These are phyloP conservation scores for Seiridium cupressi DNA, from an alignment of 2,329 filamentous ascomycete genomes.

Conservation along the genomic window DNA sequence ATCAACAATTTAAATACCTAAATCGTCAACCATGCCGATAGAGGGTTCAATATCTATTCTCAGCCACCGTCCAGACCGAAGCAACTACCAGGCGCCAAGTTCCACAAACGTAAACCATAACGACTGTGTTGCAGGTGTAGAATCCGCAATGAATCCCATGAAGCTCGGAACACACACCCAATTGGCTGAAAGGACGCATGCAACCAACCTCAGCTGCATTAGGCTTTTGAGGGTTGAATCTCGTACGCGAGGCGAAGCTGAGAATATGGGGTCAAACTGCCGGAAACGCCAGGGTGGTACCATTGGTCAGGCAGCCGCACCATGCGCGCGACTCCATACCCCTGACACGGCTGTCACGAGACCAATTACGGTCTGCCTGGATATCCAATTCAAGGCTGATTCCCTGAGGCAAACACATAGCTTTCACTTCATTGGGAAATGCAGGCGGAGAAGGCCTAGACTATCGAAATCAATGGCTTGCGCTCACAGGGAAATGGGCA, in stretches of 20 bases:
- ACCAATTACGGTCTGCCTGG: not conserved
- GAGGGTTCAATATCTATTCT: not conserved
- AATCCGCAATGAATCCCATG: not conserved
- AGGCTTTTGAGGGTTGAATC: not conserved
- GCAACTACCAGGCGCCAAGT: not conserved
- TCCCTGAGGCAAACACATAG: not conserved
- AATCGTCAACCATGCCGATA: not conserved
- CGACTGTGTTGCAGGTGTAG: not conserved
- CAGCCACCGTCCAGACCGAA: not conserved
- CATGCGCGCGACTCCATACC: not conserved
- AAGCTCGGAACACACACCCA: not conserved
- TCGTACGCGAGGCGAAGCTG: not conserved
- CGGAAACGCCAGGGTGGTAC: not conserved
- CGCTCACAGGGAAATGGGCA: not conserved
- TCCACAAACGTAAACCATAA: not conserved
- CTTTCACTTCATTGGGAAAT: not conserved
- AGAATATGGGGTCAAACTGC: not conserved
- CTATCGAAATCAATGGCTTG: not conserved
- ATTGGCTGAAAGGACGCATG: not conserved
- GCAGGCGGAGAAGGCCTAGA: not conserved
- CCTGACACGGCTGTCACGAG: not conserved
- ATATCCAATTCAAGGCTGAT: not conserved
- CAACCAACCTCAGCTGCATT: not conserved
- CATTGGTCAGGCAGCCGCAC: conserved; percentile 1
- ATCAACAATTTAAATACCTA: not conserved